Evolutionary conservation across 495 filamentous ascomycete genomes (phyloP).

Genomic region (Penicillium cinerascens): DNA sequence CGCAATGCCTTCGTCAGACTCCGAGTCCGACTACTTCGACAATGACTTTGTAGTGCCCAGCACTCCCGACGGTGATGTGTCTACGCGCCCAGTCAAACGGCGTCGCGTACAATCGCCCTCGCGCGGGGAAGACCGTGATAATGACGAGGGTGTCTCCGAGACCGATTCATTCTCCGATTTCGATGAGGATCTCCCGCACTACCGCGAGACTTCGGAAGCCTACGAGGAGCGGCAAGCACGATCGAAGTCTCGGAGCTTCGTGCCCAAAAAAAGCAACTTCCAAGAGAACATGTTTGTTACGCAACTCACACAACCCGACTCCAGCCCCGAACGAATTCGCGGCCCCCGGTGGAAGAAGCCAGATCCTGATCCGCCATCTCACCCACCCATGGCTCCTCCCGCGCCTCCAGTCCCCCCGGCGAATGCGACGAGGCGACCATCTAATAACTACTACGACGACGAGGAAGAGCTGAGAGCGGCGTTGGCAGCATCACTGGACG

Average conservation of each 20-base stretch:
- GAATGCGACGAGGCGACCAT: background rate
- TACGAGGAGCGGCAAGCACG: conserved; percentile 22
- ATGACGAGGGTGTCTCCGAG: conserved; percentile 11
- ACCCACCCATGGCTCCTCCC: conserved; percentile 5
- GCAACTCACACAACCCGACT: conserved; percentile 48
- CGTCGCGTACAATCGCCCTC: conserved; percentile 27
- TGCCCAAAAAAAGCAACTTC: conserved; percentile 38
- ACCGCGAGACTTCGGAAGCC: conserved; percentile 12
- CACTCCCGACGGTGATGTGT: conserved; percentile 11
- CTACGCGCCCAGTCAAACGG: conserved; percentile 34
- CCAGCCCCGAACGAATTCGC: conserved; percentile 51
- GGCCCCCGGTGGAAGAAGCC: conserved; percentile 53
- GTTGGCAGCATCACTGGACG: conserved; percentile 39
- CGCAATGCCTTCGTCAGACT: conserved; percentile 20
- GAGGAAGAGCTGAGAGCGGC: conserved; percentile 39
- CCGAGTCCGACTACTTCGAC: conserved; percentile 26
- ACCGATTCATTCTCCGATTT: conserved; percentile 25
- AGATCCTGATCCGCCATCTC: conserved; percentile 14
- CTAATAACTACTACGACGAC: conserved; percentile 18
- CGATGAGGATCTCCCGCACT: conserved; percentile 20
- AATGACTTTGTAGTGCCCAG: conserved; percentile 33
- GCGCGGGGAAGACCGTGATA: conserved; percentile 3
- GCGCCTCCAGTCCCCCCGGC: background rate
- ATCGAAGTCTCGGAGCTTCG: conserved; percentile 43
- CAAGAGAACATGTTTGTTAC: conserved; percentile 53